Percentiles rank a stretch among this genome's conserved stretches.
Evolutionary conservation across 108 stramenopile species (phyloP).

Genomic region (Mayamaea pseudoterrestris): DNA sequence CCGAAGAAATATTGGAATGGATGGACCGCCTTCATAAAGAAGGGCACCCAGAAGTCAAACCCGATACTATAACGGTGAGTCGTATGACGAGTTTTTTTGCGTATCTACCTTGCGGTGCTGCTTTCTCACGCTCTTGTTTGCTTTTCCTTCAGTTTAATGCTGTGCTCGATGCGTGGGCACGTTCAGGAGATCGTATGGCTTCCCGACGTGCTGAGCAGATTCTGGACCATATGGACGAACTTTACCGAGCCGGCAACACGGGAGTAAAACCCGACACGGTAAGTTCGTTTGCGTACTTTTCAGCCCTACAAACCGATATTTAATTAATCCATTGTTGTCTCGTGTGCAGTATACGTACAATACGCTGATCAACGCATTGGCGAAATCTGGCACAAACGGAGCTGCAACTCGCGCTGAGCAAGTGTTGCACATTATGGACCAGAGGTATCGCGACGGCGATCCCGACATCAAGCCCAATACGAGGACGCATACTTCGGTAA

Average conservation of each 20-base stretch:
- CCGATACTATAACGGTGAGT: constrained; percentile 56
- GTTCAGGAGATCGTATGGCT: constrained; percentile 63
- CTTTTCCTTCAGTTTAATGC: constrained; percentile 31
- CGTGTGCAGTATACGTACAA: constrained; percentile 70
- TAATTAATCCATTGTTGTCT: too few species aligned
- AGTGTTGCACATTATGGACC: constrained; percentile 44
- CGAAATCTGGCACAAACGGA: constrained; percentile 35
- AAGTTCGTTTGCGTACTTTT: too few species aligned
- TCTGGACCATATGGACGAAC: constrained; percentile 81
- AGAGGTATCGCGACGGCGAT: constrained; percentile 33
- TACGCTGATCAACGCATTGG: constrained; percentile 66
- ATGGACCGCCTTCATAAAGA: constrained; percentile 70
- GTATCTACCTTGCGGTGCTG: neutral
- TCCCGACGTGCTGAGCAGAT: constrained; percentile 76
- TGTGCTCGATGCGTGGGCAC: constrained; percentile 75
- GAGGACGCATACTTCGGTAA: constrained; percentile 34
- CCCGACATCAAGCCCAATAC: constrained; percentile 52
- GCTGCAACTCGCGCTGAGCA: constrained; percentile 55
- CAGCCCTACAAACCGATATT: too few species aligned
- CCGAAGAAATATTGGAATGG: constrained; percentile 80
- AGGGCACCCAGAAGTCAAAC: constrained; percentile 33
- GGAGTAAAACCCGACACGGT: constrained; percentile 79
- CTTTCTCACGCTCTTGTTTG: neutral
- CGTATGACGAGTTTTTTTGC: neutral
- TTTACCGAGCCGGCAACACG: constrained; percentile 62